Conservation (phyloP, 2,329 filamentous ascomycete species). For the Cyphellophora attinorum region DNA sequence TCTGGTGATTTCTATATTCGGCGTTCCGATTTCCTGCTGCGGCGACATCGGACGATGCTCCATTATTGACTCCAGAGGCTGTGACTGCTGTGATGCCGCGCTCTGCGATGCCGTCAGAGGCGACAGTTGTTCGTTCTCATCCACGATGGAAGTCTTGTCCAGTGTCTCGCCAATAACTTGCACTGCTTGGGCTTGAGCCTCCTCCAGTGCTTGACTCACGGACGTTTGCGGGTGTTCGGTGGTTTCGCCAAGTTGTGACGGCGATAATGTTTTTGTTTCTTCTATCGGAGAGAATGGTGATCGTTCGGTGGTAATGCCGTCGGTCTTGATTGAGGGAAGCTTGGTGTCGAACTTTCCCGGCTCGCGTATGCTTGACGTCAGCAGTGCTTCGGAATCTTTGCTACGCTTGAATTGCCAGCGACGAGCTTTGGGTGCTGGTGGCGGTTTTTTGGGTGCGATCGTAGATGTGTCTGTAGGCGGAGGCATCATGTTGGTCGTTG, state of each 20-base stretch:
- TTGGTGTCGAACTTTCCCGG: slow-evolving; percentile 16
- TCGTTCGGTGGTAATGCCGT: slow-evolving; percentile 6
- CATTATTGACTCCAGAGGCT: slow-evolving; percentile 1
- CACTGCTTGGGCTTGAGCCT: slow-evolving; percentile 15
- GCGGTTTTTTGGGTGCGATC: slow-evolving; percentile 15
- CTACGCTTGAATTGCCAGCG: slow-evolving; percentile 31
- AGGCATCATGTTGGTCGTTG: not conserved
- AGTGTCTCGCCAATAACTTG: slow-evolving; percentile 15
- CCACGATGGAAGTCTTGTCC: slow-evolving; percentile 11
- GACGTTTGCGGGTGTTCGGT: slow-evolving; percentile 3
- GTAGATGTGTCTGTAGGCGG: slow-evolving; percentile 7
- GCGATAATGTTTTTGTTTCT: slow-evolving; percentile 11
- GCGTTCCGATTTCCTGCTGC: not conserved
- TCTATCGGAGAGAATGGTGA: slow-evolving; percentile 11
- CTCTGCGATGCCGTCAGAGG: slow-evolving; percentile 2
- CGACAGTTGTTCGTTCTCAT: not conserved
- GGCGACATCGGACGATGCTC: not conserved
- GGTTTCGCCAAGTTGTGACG: slow-evolving; percentile 5
- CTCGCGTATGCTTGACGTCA: slow-evolving; percentile 16
- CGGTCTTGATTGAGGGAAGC: slow-evolving; percentile 16
- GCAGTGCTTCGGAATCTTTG: slow-evolving; percentile 23
- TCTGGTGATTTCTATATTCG: slow-evolving; percentile 1
- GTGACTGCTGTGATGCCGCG: too few species aligned
- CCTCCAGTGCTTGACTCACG: slow-evolving; percentile 15
- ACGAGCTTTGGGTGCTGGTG: slow-evolving; percentile 28